Base-by-base conservation (phyloP, 805 yeast species). In the Huiozyma sinensis region DNA sequence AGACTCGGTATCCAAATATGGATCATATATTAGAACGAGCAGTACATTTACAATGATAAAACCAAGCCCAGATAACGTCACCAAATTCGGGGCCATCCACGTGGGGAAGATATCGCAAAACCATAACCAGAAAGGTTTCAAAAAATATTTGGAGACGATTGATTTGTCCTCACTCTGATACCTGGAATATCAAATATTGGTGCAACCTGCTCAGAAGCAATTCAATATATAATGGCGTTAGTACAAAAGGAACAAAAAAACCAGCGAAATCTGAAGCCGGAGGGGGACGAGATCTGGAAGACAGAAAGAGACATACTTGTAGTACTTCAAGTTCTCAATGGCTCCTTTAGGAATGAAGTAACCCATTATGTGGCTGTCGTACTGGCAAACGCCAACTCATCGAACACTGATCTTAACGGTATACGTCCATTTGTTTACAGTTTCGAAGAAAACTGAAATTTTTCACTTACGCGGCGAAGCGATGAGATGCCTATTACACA, bases 51-150 rank as follows among this genome's bases (percentile, higher is more conserved):
- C 56, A 17, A 84, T 52, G 30, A 89, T 76, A 60, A 88, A 90
- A 30, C 72, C 58, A 47, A 90, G 72, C 0, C 97, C 97, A n/a
- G 76, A 65, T 27, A 89, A 65, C 1, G 97, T 89, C 45, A 89
- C 81, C 57, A 84, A 77, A 60, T 90, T 90, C 6, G 98, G 98
- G 4, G 97, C 97, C 81, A 90, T 77, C 73, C 79, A 79, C 50
- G 72, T 47, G 4, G 97, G 97, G 66, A 88, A 86, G 31, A 86
- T 66, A 41, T 68, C 61, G 28, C 79, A 89, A 57, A 87, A 81
- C 48, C 69, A 63, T 40, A 68, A 61, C 90, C 96, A 89, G 69
- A 87, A 89, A 45, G 82, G 86, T 57, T 85, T 87, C 54, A 89
- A 69, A 10, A 88, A 63, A 54, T 77, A 78, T 58, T 79, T 81